Evolutionary conservation across 2,329 filamentous ascomycete species (phyloP).

Genomic region (Truncatella angustata): DNA sequence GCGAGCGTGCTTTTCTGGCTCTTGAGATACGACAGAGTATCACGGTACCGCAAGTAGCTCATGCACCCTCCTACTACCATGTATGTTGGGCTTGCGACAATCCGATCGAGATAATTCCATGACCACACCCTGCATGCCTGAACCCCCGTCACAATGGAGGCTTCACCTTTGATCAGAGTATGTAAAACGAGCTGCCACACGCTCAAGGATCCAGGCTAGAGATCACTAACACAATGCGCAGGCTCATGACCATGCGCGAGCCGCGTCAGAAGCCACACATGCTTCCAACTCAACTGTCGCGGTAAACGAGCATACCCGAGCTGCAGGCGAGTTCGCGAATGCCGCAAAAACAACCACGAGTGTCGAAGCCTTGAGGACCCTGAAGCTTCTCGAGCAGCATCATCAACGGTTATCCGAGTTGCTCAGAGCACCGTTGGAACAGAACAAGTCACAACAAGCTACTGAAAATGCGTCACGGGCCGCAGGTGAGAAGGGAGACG

Average conservation of each 20-base stretch:
- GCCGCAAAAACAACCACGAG: slow-evolving; percentile 71
- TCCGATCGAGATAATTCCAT: no score
- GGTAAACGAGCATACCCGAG: slow-evolving; percentile 82
- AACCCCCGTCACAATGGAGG: slow-evolving; percentile 55
- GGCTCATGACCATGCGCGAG: slow-evolving; percentile 87
- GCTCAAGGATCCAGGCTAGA: slow-evolving; percentile 11
- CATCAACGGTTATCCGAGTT: slow-evolving; percentile 81
- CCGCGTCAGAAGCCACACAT: slow-evolving; percentile 74
- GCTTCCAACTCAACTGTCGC: slow-evolving; percentile 76
- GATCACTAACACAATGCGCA: slow-evolving; percentile 33
- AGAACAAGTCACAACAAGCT: slow-evolving; percentile 38
- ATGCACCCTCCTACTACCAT: no score
- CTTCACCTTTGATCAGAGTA: slow-evolving; percentile 66
- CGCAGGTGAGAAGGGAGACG: slow-evolving; percentile 35
- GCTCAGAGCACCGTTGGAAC: slow-evolving; percentile 66
- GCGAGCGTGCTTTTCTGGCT: no score
- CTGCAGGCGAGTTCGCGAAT: slow-evolving; percentile 83
- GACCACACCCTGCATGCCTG: no score
- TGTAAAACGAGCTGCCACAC: slow-evolving; percentile 11
- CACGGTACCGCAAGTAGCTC: no score
- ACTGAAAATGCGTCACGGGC: slow-evolving; percentile 34
- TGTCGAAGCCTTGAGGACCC: slow-evolving; percentile 74
- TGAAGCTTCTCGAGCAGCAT: slow-evolving; percentile 83
- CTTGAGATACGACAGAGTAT: no score
- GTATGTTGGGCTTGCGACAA: background rate